Conservation (phyloP, 192 early-diverging fungal species). For the Coemansia sp. region DNA sequence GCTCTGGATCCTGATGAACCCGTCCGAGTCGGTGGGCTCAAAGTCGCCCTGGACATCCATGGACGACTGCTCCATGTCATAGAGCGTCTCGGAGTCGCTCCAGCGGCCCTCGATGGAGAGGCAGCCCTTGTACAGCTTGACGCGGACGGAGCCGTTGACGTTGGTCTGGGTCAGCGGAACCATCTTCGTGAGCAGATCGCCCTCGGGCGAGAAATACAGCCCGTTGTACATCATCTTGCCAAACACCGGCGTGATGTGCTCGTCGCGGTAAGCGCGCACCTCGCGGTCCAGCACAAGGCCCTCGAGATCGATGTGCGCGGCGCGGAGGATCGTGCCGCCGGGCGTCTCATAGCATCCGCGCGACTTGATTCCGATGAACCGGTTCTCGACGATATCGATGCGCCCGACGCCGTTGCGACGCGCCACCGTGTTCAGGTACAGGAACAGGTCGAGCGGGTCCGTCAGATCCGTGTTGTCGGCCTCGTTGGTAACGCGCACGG, state of each 20-base stretch:
- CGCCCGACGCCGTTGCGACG: slow-evolving; percentile 98
- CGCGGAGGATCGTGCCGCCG: slow-evolving; percentile 93
- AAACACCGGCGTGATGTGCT: slow-evolving; percentile 82
- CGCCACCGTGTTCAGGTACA: slow-evolving; percentile 93
- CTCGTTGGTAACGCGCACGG: slow-evolving; percentile 85
- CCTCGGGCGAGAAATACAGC: slow-evolving; percentile 95
- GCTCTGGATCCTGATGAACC: slow-evolving; percentile 97
- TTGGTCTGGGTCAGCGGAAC: slow-evolving; percentile 81
- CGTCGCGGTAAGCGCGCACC: slow-evolving; percentile 89
- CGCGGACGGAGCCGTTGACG: slow-evolving; percentile 89
- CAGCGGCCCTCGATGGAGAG: slow-evolving; percentile 86
- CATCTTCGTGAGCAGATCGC: slow-evolving; percentile 82
- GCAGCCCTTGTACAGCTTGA: slow-evolving; percentile 98
- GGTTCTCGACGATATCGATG: slow-evolving; percentile 99
- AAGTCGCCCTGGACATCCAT: slow-evolving; percentile 95
- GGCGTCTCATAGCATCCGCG: slow-evolving; percentile 99
- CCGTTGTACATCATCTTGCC: slow-evolving; percentile 90
- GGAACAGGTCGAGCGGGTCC: slow-evolving; percentile 81
- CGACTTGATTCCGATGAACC: slow-evolving; percentile 98
- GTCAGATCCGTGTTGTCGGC: slow-evolving; percentile 67
- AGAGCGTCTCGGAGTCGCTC: slow-evolving; percentile 80
- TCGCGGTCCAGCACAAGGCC: slow-evolving; percentile 95
- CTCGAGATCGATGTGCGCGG: slow-evolving; percentile 95
- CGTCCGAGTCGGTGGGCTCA: slow-evolving; percentile 89
- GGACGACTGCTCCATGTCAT: slow-evolving; percentile 93